Base-by-base conservation (phyloP, 257 asterid genomes). In the Gynochthodes officinalis region DNA sequence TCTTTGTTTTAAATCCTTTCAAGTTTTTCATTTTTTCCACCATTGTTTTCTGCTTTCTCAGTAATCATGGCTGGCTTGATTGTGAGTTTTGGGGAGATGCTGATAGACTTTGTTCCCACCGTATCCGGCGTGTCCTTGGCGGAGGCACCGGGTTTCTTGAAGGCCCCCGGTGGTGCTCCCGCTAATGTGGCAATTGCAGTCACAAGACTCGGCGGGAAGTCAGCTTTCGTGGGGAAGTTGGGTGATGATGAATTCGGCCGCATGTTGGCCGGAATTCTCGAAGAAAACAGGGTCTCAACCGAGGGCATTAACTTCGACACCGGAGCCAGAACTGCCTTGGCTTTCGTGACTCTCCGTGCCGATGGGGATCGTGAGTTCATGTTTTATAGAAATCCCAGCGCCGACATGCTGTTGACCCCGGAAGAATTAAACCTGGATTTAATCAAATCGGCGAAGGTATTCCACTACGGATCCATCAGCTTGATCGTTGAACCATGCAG, bases 131-230 rank as follows among this genome's bases (percentile, higher is more conserved):
- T 92, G 2, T 92, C 98, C 15, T 81, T 92, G 23, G 94, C 97
- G 58, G 90, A 92, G 67, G 98, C 98, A 27, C 95, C 97, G 5
- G 98, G 97, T 0, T 92, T 92, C 43, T 73, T 92, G 25, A 92
- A 92, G 77, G 95, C 96, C 0, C 98, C 98, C 23, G 97, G 98
- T 15, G 98, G 97, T 43, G 98, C 98, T 14, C 98, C 98, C 30
- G 98, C 98, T 1, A 92, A 92, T 86, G 97, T 88, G 32, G 93
- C 98, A 18, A 92, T 92, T 72, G 98, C 98, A 12, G 93, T 90
- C 37, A 73, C 97, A 0, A 83, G 95, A 52, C 87, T 92, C 15
- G 98, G 96, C 42, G 97, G 97, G 3, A 82, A 78, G 58, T 73
- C 97, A 4, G 90, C 98, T 43, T 90, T 92, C 67, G 84, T 87